Conservation (phyloP, 2,329 filamentous ascomycete genomes). For the Trichoderma asperellum region DNA sequence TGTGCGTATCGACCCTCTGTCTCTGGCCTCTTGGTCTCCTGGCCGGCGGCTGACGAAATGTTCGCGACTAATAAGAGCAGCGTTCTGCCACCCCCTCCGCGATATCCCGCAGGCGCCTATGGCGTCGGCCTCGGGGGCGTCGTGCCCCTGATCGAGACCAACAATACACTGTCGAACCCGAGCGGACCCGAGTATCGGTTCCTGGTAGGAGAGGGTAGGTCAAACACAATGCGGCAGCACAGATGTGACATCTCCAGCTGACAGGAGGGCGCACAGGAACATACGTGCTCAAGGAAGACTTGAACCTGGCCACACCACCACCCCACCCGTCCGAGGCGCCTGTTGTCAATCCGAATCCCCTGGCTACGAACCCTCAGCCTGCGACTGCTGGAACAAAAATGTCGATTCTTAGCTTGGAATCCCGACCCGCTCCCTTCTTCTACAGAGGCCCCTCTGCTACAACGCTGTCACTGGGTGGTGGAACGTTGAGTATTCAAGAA, state of each 20-base stretch:
- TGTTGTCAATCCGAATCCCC: constrained; percentile 83
- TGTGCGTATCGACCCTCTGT: constrained; percentile 33
- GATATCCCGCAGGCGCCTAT: constrained; percentile 78
- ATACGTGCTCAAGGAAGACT: constrained; percentile 86
- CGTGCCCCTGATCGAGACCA: constrained; percentile 85
- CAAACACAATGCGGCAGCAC: neutral
- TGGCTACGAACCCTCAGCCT: constrained; percentile 83
- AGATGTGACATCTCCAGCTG: constrained; percentile 20
- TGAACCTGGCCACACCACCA: constrained; percentile 90
- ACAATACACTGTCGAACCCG: constrained; percentile 82
- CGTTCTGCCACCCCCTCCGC: constrained; percentile 82
- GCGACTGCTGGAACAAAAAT: constrained; percentile 83
- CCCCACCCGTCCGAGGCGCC: constrained; percentile 94
- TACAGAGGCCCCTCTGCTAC: constrained; percentile 59
- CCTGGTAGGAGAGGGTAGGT: constrained; percentile 84
- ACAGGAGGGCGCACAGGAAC: constrained; percentile 62
- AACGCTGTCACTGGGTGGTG: constrained; percentile 50
- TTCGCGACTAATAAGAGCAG: constrained; percentile 47
- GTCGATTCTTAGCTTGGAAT: constrained; percentile 73
- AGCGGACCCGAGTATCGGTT: constrained; percentile 85
- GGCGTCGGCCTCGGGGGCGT: constrained; percentile 70
- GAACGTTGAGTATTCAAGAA: constrained; percentile 61
- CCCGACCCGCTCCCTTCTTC: constrained; percentile 59
- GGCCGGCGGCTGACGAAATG: neutral
- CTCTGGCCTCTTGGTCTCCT: neutral